Conservation (phyloP, 192 early-diverging fungal genomes). For the Pilobolus umbonatus region DNA sequence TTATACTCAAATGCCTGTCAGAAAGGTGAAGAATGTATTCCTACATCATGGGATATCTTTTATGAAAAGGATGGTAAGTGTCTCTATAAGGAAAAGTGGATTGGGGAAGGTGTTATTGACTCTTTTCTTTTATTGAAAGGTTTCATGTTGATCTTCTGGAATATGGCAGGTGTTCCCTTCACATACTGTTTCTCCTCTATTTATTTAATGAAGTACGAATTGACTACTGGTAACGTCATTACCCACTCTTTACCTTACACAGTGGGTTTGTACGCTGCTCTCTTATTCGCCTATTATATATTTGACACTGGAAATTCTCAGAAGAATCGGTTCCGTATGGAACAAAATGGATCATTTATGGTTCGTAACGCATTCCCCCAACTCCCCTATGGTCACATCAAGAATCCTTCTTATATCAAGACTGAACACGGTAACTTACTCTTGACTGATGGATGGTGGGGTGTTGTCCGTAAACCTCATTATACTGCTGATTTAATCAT, state of each 20-base stretch:
- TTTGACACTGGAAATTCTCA: conserved; percentile 52
- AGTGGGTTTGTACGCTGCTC: conserved; percentile 26
- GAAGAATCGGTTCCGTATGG: conserved; percentile 49
- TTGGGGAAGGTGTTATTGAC: neutral
- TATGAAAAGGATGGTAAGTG: conserved; percentile 48
- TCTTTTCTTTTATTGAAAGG: conserved; percentile 22
- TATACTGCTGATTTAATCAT: conserved; percentile 87
- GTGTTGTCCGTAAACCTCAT: conserved; percentile 63
- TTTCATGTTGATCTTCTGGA: conserved; percentile 52
- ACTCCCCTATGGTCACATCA: conserved; percentile 43
- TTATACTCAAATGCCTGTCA: conserved; percentile 46
- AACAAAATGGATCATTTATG: conserved; percentile 38
- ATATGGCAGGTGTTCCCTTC: conserved; percentile 48
- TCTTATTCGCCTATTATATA: conserved; percentile 37
- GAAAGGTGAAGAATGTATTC: conserved; percentile 50
- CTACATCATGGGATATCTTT: conserved; percentile 49
- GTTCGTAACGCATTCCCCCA: conserved; percentile 41
- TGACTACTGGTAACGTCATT: conserved; percentile 32
- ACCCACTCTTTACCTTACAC: conserved; percentile 32
- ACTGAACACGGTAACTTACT: conserved; percentile 60
- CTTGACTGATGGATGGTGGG: conserved; percentile 68
- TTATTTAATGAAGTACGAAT: conserved; percentile 37
- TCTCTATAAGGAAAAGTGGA: neutral
- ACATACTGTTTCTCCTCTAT: conserved; percentile 43
- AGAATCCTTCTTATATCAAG: conserved; percentile 60